Conservation (phyloP, 208 protist species). For the Leishmania turanica region DNA sequence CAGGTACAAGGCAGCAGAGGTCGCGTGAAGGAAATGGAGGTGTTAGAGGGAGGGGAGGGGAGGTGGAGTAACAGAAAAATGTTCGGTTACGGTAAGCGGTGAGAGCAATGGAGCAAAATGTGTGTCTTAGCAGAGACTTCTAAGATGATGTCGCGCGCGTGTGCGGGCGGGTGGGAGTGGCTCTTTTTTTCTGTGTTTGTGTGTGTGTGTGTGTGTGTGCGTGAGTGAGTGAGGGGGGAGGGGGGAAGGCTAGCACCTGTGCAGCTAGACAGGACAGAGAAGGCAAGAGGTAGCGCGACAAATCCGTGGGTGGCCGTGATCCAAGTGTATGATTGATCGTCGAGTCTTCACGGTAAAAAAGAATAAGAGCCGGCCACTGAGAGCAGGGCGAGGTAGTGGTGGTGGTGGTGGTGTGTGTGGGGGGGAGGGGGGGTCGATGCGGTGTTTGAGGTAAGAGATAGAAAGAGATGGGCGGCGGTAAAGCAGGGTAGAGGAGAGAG, state of each 20-base stretch:
- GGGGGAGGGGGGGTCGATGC: background rate
- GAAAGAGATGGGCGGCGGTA: background rate
- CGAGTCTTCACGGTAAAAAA: background rate
- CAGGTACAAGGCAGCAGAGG: no score
- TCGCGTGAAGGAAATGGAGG: no score
- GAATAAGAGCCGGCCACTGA: background rate
- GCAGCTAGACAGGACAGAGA: slow-evolving; percentile 1
- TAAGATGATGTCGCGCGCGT: background rate
- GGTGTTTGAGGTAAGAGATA: background rate
- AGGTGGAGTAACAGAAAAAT: background rate
- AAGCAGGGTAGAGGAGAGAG: background rate
- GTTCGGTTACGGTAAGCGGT: background rate
- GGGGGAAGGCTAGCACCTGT: background rate
- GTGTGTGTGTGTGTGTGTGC: no score
- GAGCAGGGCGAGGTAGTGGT: background rate
- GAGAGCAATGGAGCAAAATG: background rate
- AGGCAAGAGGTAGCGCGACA: background rate
- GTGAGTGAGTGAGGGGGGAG: no score
- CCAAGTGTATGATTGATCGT: background rate
- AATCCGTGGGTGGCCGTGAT: background rate
- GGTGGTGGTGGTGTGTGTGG: background rate
- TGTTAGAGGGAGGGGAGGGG: background rate
- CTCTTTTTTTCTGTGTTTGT: no score
- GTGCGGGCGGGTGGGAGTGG: background rate
- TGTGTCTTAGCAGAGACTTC: background rate